phyloP scores from a whole-genome alignment of 495 filamentous ascomycete species.

The Talaromyces ruber region DNA sequence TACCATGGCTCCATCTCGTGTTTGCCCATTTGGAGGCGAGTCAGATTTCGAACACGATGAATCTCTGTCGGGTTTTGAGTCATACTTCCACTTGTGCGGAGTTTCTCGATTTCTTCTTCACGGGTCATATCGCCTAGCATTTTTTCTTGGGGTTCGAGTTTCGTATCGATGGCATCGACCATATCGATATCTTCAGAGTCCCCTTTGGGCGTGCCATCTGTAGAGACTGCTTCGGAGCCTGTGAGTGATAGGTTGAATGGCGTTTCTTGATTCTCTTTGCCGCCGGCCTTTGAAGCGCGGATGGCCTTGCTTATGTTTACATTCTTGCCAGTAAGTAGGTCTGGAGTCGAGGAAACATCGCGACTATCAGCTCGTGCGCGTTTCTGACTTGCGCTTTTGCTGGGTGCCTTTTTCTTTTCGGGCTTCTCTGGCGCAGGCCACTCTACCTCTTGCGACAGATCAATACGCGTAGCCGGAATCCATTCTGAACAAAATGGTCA shows the following conservation, averaged over 20 bases:
- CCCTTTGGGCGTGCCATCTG: conserved; percentile 44
- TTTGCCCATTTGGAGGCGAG: conserved; percentile 84
- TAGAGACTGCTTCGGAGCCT: conserved; percentile 42
- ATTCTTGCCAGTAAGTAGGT: conserved; percentile 43
- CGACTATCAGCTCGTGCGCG: conserved; percentile 44
- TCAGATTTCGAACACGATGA: conserved; percentile 89
- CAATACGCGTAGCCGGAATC: conserved; percentile 72
- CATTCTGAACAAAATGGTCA: conserved; percentile 53
- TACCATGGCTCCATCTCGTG: conserved; percentile 96
- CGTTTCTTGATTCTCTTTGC: conserved; percentile 51
- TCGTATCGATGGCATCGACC: conserved; percentile 44
- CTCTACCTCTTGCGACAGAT: conserved; percentile 70
- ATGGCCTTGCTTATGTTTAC: conserved; percentile 35
- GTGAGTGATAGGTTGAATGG: conserved; percentile 26
- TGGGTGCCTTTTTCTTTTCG: conserved; percentile 54
- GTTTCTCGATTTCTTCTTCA: conserved; percentile 91
- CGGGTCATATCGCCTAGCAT: conserved; percentile 54
- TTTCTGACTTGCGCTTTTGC: conserved; percentile 41
- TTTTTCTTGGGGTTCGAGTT: conserved; percentile 24
- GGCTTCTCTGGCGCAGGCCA: conserved; percentile 67
- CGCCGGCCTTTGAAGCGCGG: conserved; percentile 48
- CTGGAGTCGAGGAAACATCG: conserved; percentile 50
- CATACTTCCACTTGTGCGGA: conserved; percentile 92
- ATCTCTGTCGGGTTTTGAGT: conserved; percentile 97
- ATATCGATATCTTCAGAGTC: conserved; percentile 58